Evolutionary conservation across 2,329 filamentous ascomycete genomes (phyloP).

Genomic region (Aspergillus sojae): DNA sequence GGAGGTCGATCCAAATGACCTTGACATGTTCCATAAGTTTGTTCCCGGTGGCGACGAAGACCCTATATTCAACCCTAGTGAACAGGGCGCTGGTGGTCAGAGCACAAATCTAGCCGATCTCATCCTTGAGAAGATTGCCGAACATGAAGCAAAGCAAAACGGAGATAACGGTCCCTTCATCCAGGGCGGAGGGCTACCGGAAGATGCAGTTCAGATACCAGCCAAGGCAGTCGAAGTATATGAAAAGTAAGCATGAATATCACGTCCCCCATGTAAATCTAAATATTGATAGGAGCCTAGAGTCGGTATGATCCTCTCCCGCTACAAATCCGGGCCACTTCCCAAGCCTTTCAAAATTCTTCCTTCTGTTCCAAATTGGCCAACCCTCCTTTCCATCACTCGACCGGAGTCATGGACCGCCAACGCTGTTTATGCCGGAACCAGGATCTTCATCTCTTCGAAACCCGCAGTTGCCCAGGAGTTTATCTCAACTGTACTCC

Average conservation of each 20-base stretch:
- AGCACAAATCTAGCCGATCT: constrained; percentile 85
- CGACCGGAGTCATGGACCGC: constrained; percentile 76
- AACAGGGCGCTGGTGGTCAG: constrained; percentile 50
- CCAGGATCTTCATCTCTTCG: constrained; percentile 85
- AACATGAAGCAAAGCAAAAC: constrained; percentile 74
- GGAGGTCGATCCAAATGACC: constrained; percentile 85
- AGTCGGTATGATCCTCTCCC: constrained; percentile 82
- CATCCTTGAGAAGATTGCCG: constrained; percentile 91
- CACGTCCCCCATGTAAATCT: background rate
- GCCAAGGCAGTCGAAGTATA: constrained; percentile 94
- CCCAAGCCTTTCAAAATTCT: constrained; percentile 98
- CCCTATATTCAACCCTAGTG: constrained; percentile 67
- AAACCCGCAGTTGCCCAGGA: constrained; percentile 78
- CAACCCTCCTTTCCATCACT: constrained; percentile 83
- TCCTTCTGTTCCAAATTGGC: constrained; percentile 89
- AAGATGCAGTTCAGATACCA: constrained; percentile 84
- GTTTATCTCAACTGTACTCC: constrained; percentile 83
- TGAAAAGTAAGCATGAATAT: constrained; percentile 64
- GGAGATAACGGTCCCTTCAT: constrained; percentile 45
- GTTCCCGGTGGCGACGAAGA: constrained; percentile 74
- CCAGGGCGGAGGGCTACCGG: constrained; percentile 60
- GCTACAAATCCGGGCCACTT: constrained; percentile 94
- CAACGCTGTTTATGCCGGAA: constrained; percentile 85
- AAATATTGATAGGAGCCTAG: constrained; percentile 45
- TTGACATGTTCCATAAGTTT: constrained; percentile 90